Percentiles rank a stretch among this genome's conserved stretches.
phyloP scores from a whole-genome alignment of 169 alveolate genomes.

The Perkinsus olseni region DNA sequence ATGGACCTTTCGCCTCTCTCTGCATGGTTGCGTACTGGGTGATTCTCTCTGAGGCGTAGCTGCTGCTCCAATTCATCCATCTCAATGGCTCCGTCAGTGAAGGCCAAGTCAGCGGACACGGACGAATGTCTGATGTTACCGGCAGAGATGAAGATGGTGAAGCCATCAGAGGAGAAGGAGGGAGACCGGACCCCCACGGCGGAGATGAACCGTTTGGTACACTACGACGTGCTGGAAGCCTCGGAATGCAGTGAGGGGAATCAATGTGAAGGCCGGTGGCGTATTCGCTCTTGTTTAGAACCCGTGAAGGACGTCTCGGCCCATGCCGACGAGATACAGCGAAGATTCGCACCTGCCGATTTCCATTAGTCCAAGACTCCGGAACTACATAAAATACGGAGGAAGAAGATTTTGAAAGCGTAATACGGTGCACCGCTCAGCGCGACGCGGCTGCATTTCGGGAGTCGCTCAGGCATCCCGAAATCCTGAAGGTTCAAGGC shows the following conservation, averaged over 20 bases:
- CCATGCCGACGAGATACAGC: not conserved
- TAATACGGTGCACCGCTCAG: not conserved
- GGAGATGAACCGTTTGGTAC: not conserved
- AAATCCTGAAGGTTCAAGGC: slow-evolving; percentile 28
- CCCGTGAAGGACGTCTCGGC: not conserved
- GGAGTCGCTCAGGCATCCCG: slow-evolving; percentile 20
- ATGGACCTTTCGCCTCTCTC: no score
- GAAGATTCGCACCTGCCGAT: not conserved
- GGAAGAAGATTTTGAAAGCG: not conserved
- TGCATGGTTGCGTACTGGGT: no score
- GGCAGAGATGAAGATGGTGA: not conserved
- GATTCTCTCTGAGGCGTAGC: not conserved
- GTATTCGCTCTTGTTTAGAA: not conserved
- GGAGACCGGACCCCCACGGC: not conserved
- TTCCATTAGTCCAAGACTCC: not conserved
- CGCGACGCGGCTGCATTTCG: not conserved
- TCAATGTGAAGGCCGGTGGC: no score
- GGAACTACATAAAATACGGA: not conserved
- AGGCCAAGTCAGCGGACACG: not conserved
- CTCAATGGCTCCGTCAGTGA: not conserved
- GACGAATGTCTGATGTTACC: not conserved
- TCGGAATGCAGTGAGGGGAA: not conserved
- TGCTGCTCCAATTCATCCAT: not conserved
- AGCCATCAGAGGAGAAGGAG: not conserved
- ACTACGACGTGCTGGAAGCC: not conserved